Percentiles rank a stretch among this genome's conserved stretches.
Evolutionary conservation across 106 monocot species (phyloP).

Genomic region (Xerophyta viscosa): DNA sequence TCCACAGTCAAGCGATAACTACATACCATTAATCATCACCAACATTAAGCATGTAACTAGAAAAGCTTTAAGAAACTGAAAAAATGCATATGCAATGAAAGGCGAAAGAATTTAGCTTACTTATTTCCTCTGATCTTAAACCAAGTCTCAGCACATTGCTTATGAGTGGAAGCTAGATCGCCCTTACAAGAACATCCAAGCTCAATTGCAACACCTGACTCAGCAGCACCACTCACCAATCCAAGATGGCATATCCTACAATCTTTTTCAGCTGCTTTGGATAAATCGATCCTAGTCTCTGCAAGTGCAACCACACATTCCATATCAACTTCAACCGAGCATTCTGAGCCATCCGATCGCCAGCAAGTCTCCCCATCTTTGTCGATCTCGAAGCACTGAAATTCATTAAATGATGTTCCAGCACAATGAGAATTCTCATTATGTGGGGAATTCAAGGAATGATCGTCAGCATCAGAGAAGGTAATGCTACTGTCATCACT

Average conservation of each 20-base stretch:
- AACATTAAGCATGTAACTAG: too few species aligned
- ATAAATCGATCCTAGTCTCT: slow-evolving; percentile 14
- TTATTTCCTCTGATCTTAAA: too few species aligned
- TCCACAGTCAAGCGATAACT: too few species aligned
- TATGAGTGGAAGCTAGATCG: slow-evolving; percentile 48
- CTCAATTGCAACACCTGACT: slow-evolving; percentile 35
- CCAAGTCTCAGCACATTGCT: slow-evolving; percentile 69
- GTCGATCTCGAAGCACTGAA: slow-evolving; percentile 14
- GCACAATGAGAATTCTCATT: slow-evolving; percentile 15
- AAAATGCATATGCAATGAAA: too few species aligned
- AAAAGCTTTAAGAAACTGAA: too few species aligned
- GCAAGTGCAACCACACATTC: slow-evolving; percentile 23
- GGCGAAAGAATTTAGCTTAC: slow-evolving; percentile 30
- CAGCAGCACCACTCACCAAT: slow-evolving; percentile 23
- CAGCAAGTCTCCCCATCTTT: slow-evolving; percentile 19
- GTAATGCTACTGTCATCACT: slow-evolving; percentile 26
- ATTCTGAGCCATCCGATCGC: slow-evolving; percentile 37
- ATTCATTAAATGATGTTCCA: slow-evolving; percentile 7
- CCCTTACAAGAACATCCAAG: slow-evolving; percentile 70
- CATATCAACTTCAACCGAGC: slow-evolving; percentile 34
- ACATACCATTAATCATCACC: too few species aligned
- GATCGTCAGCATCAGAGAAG: slow-evolving; percentile 48
- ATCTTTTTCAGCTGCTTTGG: slow-evolving; percentile 26
- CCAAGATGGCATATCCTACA: slow-evolving; percentile 65
- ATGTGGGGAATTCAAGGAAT: slow-evolving; percentile 20